Conservation (phyloP, 495 filamentous ascomycete species). For the Achaetomiella virescens region DNA sequence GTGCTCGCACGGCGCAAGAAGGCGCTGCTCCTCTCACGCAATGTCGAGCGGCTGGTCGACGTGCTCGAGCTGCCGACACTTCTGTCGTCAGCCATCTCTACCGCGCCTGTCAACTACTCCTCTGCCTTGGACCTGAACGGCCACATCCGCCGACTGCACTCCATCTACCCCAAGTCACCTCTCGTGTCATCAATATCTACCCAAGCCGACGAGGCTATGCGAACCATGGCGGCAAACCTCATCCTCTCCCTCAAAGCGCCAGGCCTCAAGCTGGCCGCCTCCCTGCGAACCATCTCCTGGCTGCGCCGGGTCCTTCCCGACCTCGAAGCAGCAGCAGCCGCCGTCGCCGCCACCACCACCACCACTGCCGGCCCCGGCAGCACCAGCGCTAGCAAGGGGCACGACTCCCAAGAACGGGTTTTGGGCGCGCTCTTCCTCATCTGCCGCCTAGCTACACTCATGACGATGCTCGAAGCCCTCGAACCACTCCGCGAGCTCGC, state of each 20-base stretch:
- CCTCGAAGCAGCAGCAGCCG: constrained; percentile 38
- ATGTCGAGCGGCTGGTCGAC: constrained; percentile 84
- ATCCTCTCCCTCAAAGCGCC: constrained; percentile 70
- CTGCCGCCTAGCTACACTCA: constrained; percentile 73
- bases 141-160: constrained; percentile 85
- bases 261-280: constrained; percentile 79
- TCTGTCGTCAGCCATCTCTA: constrained; percentile 55
- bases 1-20: constrained; percentile 70
- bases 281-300: constrained; percentile 89
- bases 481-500: constrained; percentile 83
- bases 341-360: background rate
- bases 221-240: constrained; percentile 78
- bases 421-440: constrained; percentile 83
- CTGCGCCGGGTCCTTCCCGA: constrained; percentile 82
- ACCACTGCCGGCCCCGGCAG: constrained; percentile 22
- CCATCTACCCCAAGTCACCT: constrained; percentile 71
- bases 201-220: constrained; percentile 85
- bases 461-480: constrained; percentile 74
- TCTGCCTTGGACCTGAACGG: constrained; percentile 85
- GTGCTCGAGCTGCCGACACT: constrained; percentile 87
- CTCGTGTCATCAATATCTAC: constrained; percentile 64
- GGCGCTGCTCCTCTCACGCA: constrained; percentile 78
- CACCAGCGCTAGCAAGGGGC: constrained; percentile 31
- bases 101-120: constrained; percentile 62
- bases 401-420: constrained; percentile 50